Base-by-base conservation (phyloP, 1,284 basidiomycete genomes). In the Macrocystidia cucumis region DNA sequence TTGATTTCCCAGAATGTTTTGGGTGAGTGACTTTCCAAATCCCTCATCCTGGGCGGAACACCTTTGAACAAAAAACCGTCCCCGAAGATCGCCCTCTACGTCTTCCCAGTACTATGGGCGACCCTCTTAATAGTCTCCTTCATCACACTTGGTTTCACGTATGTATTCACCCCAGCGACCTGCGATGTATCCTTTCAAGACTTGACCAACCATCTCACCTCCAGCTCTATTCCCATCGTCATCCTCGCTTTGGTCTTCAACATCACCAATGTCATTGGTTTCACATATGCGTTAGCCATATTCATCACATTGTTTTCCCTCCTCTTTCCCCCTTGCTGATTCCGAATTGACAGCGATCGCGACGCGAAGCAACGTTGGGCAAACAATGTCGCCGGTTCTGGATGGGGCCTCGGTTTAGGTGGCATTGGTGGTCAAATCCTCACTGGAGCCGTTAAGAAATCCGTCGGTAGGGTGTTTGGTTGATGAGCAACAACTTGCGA, bases 211-310 rank as follows among this genome's bases (percentile, higher is more conserved):
- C n/a, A n/a, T n/a, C n/a, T 11, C 5, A 17, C 20, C 9, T 28
- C 4, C 56, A 87, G 85, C 4, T 91, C 89, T 57, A 67, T 92
- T 39, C 91, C 91, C 9, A 92, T 93, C 46, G 87, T 93, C 34
- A 56, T 82, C 30, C 76, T 95, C 25, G 91, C 91, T 3, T 69
- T 93, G 35, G 83, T 93, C 23, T 93, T 95, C 72, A 93, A 93
- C 57, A 54, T 91, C 37, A 91, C 89, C 21, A 96, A 96, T 49
- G 85, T 82, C 14, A 67, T 96, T 39, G 92, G 91, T 5, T 95
- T 93, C 63, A 93, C 90, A 42, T 93, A 88, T 53, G 91, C 84
- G 81, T 85, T 56, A 51, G 81, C 67, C 16, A 34, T 14, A 39
- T 23, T 40, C n/a, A n/a, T n/a, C n/a, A n/a, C n/a, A n/a, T n/a